These are phyloP conservation scores for Dimocarpus longan DNA, from an alignment of 345 rosid species.

Conservation along the genomic window DNA sequence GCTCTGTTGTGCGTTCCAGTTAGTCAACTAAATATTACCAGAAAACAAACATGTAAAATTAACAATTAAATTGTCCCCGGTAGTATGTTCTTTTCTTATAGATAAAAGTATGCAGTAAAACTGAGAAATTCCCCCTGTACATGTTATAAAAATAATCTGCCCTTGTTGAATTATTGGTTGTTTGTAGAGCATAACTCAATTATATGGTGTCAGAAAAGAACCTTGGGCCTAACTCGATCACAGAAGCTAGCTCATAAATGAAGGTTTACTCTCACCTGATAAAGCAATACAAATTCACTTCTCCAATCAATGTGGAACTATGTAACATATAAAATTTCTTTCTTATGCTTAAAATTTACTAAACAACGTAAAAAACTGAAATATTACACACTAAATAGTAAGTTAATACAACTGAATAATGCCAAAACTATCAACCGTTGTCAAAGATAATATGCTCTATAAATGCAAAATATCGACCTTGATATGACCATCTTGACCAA, in stretches of 20 bases:
- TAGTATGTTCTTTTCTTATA: neutral
- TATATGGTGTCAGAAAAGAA: neutral
- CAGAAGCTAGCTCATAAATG: no score
- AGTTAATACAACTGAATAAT: neutral
- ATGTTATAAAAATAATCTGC: neutral
- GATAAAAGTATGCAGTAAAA: neutral
- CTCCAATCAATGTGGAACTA: no score
- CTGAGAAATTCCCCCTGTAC: constrained; percentile 1
- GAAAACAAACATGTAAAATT: neutral
- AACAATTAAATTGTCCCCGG: neutral
- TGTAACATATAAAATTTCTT: neutral
- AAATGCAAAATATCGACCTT: constrained; percentile 60
- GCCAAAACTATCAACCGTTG: neutral
- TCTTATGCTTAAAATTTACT: neutral
- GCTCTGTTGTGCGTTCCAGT: neutral
- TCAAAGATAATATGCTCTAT: neutral
- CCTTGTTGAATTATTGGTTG: neutral
- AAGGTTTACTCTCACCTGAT: no score
- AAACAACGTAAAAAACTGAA: neutral
- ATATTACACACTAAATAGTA: neutral
- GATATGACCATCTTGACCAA: constrained; percentile 97
- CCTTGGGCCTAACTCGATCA: no score
- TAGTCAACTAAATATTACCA: neutral
- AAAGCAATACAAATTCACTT: no score
- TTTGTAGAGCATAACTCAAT: neutral